phyloP scores from a whole-genome alignment of 2,329 filamentous ascomycete genomes.

The Botrytis pseudocinerea region DNA sequence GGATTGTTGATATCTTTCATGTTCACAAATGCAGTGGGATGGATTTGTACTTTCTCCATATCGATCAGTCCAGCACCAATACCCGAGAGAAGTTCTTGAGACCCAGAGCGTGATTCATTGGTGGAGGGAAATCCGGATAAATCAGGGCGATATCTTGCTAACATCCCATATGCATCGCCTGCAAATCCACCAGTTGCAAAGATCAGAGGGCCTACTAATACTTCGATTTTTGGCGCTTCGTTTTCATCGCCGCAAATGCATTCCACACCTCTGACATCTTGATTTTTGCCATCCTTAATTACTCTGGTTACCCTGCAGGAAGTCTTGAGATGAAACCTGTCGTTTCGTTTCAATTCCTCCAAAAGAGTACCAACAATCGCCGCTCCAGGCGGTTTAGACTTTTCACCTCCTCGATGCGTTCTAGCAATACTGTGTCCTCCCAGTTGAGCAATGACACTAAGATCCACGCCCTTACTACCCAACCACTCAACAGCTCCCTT shows the following conservation, averaged over 20 bases:
- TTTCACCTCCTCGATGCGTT: slow-evolving; percentile 58
- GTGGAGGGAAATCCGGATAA: slow-evolving; percentile 61
- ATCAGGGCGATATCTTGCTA: slow-evolving; percentile 59
- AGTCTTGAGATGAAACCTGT: slow-evolving; percentile 54
- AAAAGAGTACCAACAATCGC: slow-evolving; percentile 58
- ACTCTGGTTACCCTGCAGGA: slow-evolving; percentile 55
- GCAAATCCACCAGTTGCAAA: slow-evolving; percentile 64
- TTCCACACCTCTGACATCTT: slow-evolving; percentile 53
- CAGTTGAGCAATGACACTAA: slow-evolving; percentile 58
- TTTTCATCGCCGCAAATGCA: slow-evolving; percentile 43
- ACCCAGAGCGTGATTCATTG: slow-evolving; percentile 58
- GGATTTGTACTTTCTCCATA: slow-evolving; percentile 59
- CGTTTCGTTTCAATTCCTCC: slow-evolving; percentile 50
- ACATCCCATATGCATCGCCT: slow-evolving; percentile 58
- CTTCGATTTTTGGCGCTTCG: slow-evolving; percentile 30
- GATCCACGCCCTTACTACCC: slow-evolving; percentile 56
- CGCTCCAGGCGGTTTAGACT: slow-evolving; percentile 55
- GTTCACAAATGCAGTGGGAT: slow-evolving; percentile 65
- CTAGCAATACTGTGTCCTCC: slow-evolving; percentile 59
- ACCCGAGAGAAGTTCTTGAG: slow-evolving; percentile 48
- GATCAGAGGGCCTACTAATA: slow-evolving; percentile 55
- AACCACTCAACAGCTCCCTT: slow-evolving; percentile 57
- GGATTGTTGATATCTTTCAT: slow-evolving; percentile 46
- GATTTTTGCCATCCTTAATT: slow-evolving; percentile 38
- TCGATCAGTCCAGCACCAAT: slow-evolving; percentile 47